Evolutionary conservation across 2,329 filamentous ascomycete genomes (phyloP).

Genomic region (Colletotrichum nymphaeae): DNA sequence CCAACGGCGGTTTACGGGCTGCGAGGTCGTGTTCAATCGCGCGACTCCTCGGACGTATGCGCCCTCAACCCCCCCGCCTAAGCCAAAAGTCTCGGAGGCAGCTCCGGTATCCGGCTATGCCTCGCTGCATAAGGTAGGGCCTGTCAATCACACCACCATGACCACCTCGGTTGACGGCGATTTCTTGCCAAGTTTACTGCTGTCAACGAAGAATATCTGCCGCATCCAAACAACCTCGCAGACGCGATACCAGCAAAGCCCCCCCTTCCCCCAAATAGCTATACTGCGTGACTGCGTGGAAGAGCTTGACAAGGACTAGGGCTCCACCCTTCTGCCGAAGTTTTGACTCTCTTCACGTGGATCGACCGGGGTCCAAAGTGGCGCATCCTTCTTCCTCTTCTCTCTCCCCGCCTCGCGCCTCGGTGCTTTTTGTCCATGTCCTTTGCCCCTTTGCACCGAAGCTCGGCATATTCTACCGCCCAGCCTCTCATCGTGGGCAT

Average conservation of each 20-base stretch:
- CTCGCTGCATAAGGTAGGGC: not conserved
- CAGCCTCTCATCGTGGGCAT: too few relatives aligned
- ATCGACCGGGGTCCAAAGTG: not conserved
- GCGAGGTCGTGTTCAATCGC: not conserved
- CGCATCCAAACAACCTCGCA: too few relatives aligned
- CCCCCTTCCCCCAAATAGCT: too few relatives aligned
- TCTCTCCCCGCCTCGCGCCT: not conserved
- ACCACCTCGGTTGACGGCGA: too few relatives aligned
- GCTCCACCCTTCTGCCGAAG: not conserved
- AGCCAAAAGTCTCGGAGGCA: not conserved
- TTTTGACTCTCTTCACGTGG: not conserved
- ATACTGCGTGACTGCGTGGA: too few relatives aligned
- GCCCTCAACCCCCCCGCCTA: not conserved
- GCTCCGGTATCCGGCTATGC: not conserved
- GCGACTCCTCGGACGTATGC: not conserved
- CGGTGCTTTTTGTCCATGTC: not conserved
- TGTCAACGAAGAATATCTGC: too few relatives aligned
- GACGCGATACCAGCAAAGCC: too few relatives aligned
- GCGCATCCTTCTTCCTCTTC: not conserved
- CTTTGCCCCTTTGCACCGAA: not conserved
- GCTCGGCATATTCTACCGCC: too few relatives aligned
- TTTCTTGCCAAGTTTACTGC: too few relatives aligned
- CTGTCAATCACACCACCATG: not conserved
- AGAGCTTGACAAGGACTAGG: not conserved
- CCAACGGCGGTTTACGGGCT: not conserved